Evolutionary conservation across 2,329 filamentous ascomycete species (phyloP).

Genomic region (Talaromyces sp.): DNA sequence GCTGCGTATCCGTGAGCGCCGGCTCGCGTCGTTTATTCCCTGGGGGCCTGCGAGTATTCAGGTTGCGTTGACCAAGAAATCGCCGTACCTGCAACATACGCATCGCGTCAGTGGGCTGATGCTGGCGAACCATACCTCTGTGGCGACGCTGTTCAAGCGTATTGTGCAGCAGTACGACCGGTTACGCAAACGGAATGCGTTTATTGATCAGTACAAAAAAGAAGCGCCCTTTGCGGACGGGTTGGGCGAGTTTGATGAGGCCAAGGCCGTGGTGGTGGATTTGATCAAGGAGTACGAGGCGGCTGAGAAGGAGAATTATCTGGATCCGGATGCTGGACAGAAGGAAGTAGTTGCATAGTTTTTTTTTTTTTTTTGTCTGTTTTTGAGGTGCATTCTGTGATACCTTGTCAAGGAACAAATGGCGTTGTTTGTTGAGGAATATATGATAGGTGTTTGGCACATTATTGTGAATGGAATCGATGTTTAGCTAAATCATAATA

Average conservation of each 20-base stretch:
- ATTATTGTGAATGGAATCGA: background rate
- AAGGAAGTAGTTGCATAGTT: constrained; percentile 19
- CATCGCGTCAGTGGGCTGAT: constrained; percentile 94
- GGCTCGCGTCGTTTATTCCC: constrained; percentile 92
- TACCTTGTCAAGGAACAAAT: background rate
- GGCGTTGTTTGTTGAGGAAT: background rate
- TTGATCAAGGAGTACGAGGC: constrained; percentile 94
- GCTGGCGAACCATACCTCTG: constrained; percentile 96
- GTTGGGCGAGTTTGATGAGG: constrained; percentile 90
- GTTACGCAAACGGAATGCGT: constrained; percentile 93
- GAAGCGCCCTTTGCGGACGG: constrained; percentile 90
- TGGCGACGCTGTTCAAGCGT: constrained; percentile 91
- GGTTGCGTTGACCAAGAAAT: constrained; percentile 92
- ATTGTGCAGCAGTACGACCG: constrained; percentile 90
- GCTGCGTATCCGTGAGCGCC: constrained; percentile 87
- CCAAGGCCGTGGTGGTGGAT: constrained; percentile 83
- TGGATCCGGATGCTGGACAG: constrained; percentile 63
- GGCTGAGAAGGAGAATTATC: constrained; percentile 83
- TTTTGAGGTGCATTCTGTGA: background rate
- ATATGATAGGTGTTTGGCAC: background rate
- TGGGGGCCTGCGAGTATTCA: constrained; percentile 98
- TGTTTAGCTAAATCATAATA: background rate
- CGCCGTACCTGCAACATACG: constrained; percentile 89
- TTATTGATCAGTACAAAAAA: constrained; percentile 93
- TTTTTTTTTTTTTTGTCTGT: background rate